These are phyloP conservation scores for Phaeosphaeriaceae sp. DNA, from an alignment of 2,329 filamentous ascomycete species.

Conservation along the genomic window DNA sequence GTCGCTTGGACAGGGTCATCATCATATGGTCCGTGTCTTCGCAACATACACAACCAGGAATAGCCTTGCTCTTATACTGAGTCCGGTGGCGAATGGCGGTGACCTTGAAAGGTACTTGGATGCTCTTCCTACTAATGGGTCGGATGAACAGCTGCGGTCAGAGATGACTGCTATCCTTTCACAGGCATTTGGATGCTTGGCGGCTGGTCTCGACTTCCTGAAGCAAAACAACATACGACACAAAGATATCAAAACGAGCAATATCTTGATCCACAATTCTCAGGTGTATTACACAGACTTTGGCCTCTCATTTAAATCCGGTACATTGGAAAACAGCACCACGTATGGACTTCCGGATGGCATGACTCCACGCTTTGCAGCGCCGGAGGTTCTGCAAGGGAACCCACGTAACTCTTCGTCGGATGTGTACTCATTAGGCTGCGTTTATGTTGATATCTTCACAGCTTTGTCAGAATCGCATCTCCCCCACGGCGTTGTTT, in stretches of 20 bases:
- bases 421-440: conserved; percentile 26
- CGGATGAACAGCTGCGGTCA: too few species aligned
- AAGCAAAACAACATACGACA: conserved; percentile 17
- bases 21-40: conserved; percentile 19
- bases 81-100: conserved; percentile 20
- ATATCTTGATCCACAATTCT: conserved; percentile 19
- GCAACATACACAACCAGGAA: conserved; percentile 14
- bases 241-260: conserved; percentile 28
- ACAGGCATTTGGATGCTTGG: conserved; percentile 19
- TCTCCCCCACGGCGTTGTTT: too few species aligned
- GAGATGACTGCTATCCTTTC: not conserved
- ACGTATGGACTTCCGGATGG: conserved; percentile 5
- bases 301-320: not conserved
- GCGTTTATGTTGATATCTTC: conserved; percentile 24
- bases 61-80: conserved; percentile 17
- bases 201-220: conserved; percentile 17
- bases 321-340: conserved; percentile 16
- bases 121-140: not conserved
- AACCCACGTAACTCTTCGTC: conserved; percentile 11
- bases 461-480: not conserved
- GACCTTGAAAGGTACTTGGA: conserved; percentile 24
- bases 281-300: too few species aligned
- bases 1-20: conserved; percentile 8
- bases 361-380: conserved; percentile 13
- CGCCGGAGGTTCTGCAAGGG: conserved; percentile 19